Percentiles rank a stretch among this genome's conserved stretches.
phyloP scores from a whole-genome alignment of 805 yeast species.

The Suhomyces sp. region DNA sequence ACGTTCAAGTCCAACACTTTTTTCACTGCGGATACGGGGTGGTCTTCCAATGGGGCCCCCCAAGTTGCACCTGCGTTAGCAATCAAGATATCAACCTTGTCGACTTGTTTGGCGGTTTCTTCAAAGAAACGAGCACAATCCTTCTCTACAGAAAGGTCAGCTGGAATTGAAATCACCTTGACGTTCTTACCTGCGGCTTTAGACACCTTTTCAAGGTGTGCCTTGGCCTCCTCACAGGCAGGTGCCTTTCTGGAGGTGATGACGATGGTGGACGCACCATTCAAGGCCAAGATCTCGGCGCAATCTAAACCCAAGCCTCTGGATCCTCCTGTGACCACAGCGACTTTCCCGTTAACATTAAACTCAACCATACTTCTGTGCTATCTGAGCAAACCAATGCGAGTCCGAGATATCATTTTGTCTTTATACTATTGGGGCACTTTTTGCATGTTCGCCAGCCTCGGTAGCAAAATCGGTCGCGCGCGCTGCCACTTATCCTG shows the following conservation, averaged over 20 bases:
- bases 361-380: constrained; percentile 38
- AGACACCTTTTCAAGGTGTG: constrained; percentile 34
- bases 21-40: constrained; percentile 58
- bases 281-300: constrained; percentile 59
- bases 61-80: constrained; percentile 82
- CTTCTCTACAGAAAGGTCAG: constrained; percentile 51
- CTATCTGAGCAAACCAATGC: not conserved
- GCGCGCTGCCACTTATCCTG: not conserved
- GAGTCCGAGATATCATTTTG: not conserved
- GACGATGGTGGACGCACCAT: constrained; percentile 61
- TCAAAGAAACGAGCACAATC: constrained; percentile 47
- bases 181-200: constrained; percentile 29
- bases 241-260: constrained; percentile 61
- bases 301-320: constrained; percentile 70
- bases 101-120: constrained; percentile 37
- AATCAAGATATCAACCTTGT: constrained; percentile 56
- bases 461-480: not conserved
- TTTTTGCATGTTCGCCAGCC: not conserved
- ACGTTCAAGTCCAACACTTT: constrained; percentile 64
- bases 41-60: constrained; percentile 64
- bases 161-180: constrained; percentile 45
- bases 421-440: not conserved
- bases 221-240: constrained; percentile 59
- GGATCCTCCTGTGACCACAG: constrained; percentile 71
- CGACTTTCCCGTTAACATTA: constrained; percentile 58